Percentiles rank a stretch among this genome's conserved stretches.
Conservation (phyloP, 139 green algal species). For the Chlorella sorokiniana region DNA sequence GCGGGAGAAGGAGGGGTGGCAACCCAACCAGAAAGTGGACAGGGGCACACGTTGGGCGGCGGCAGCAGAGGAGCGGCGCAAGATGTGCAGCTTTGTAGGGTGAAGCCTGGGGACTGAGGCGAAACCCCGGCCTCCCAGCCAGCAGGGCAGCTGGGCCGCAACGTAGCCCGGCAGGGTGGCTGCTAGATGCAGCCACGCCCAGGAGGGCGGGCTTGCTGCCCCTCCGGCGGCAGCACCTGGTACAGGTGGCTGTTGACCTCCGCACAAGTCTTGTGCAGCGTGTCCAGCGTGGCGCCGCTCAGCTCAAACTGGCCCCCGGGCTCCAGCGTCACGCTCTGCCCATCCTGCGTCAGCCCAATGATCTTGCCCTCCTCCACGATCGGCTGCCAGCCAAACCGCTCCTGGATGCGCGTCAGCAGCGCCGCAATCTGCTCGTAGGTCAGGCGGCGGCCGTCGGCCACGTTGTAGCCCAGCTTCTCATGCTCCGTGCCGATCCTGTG, state of each 20-base stretch:
- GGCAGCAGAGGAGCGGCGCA: too few species aligned
- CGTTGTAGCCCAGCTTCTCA: conserved; percentile 96
- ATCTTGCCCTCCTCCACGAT: conserved; percentile 89
- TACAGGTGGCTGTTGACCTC: conserved; percentile 97
- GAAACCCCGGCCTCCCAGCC: background rate
- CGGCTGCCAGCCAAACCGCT: conserved; percentile 84
- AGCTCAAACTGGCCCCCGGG: conserved; percentile 99
- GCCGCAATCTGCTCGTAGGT: conserved; percentile 80
- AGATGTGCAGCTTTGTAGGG: too few species aligned
- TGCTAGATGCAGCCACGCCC: background rate
- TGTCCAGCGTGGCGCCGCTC: conserved; percentile 87
- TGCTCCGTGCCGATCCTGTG: conserved; percentile 98
- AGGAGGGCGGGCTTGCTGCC: background rate
- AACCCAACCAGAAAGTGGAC: background rate
- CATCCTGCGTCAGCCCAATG: conserved; percentile 70
- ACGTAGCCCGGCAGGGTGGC: background rate
- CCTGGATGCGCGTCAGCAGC: conserved; percentile 76
- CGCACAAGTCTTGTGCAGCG: conserved; percentile 92
- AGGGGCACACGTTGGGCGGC: too few species aligned
- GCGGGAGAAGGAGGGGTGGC: conserved; percentile 17
- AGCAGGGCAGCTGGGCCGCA: background rate
- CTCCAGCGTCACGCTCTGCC: conserved; percentile 95
- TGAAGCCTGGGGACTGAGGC: too few species aligned
- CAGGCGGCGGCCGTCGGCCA: conserved; percentile 65
- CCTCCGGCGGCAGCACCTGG: conserved; percentile 7